These are phyloP conservation scores for Penicillium malachiteum DNA, from an alignment of 495 filamentous ascomycete species.

Conservation along the genomic window DNA sequence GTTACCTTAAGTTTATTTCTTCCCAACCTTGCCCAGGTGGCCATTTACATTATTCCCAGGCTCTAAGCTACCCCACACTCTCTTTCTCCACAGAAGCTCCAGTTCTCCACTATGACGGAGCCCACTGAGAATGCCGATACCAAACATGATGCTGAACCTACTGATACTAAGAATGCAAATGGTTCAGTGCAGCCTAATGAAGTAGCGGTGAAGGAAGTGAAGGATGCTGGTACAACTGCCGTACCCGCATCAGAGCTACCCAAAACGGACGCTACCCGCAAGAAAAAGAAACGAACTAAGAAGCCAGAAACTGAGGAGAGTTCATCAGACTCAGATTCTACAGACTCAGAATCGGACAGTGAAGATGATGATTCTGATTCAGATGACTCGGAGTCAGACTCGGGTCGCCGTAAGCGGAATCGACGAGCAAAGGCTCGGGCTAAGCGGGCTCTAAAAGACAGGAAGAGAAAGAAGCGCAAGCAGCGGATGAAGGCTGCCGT, in stretches of 20 bases:
- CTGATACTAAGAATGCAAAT: conserved; percentile 22
- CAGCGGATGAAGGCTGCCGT: conserved; percentile 32
- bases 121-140: conserved; percentile 9
- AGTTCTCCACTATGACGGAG: conserved; percentile 17
- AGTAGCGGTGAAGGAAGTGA: conserved; percentile 29
- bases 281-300: conserved; percentile 25
- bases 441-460: conserved; percentile 40
- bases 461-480: conserved; percentile 42
- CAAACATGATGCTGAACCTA: conserved; percentile 30
- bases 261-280: conserved; percentile 16
- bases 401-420: conserved; percentile 29
- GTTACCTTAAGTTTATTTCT: too few relatives aligned
- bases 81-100: conserved; percentile 14
- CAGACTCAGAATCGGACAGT: background rate
- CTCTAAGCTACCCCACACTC: conserved; percentile 2
- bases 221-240: conserved; percentile 25
- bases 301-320: conserved; percentile 30
- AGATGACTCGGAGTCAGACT: conserved; percentile 16
- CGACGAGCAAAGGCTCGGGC: conserved; percentile 47
- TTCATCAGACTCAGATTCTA: conserved; percentile 19
- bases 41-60: background rate
- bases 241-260: conserved; percentile 21
- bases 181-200: conserved; percentile 18
- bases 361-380: background rate
- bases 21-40: too few relatives aligned